Percentiles rank a stretch among this genome's conserved stretches.
Conservation (phyloP, 1,139 yeast species). For the Suhomyces anneliseae region DNA sequence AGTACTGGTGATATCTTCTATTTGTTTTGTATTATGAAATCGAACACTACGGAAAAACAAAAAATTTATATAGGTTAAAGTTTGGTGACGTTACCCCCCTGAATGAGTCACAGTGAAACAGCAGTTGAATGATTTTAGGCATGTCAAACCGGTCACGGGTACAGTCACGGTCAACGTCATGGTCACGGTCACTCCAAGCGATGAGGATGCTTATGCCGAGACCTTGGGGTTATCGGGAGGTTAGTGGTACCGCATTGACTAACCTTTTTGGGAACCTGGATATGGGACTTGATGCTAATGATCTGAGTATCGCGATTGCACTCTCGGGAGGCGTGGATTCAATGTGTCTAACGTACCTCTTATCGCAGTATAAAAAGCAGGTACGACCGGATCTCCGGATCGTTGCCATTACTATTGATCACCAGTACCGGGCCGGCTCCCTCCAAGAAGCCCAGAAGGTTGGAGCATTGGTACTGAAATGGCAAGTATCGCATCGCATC, state of each 20-base stretch:
- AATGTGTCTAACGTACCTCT: conserved; percentile 58
- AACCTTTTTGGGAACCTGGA: not conserved
- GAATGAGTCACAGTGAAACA: not conserved
- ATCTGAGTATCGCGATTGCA: conserved; percentile 36
- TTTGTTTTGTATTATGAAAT: too few species aligned
- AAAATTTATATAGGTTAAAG: too few species aligned
- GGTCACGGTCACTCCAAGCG: too few species aligned
- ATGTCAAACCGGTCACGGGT: too few species aligned
- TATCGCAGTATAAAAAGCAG: conserved; percentile 29
- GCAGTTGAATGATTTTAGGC: not conserved
- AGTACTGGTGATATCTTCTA: too few species aligned
- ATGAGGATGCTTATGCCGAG: too few species aligned
- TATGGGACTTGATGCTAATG: not conserved
- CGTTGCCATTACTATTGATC: conserved; percentile 59
- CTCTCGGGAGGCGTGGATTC: conserved; percentile 86
- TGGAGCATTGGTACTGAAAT: conserved; percentile 28
- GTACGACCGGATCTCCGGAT: conserved; percentile 30
- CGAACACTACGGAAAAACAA: too few species aligned
- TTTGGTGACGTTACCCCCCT: too few species aligned
- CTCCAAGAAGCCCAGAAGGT: conserved; percentile 48
- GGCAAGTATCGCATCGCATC: conserved; percentile 45
- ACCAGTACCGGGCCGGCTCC: conserved; percentile 50
- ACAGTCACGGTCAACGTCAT: too few species aligned
- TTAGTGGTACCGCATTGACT: not conserved
- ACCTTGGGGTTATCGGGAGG: too few species aligned